phyloP scores from a whole-genome alignment of 495 filamentous ascomycete genomes.

The Entonaema liquescens region DNA sequence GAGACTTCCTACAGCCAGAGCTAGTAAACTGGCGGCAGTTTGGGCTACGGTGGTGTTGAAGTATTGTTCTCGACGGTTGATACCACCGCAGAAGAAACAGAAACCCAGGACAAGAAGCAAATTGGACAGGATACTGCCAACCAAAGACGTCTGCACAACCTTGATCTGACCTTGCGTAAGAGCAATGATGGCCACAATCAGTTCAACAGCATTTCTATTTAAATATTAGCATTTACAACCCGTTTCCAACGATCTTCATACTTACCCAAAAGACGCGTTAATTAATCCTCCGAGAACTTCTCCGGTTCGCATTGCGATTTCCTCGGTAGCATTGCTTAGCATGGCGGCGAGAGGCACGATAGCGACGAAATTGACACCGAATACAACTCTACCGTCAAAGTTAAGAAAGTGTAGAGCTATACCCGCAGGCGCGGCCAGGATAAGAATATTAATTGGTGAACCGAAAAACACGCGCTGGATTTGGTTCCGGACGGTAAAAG shows the following conservation, averaged over 20 bases:
- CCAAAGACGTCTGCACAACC: slow-evolving; percentile 92
- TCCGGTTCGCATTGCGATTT: slow-evolving; percentile 81
- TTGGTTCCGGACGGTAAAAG: slow-evolving; percentile 75
- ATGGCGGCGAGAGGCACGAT: slow-evolving; percentile 90
- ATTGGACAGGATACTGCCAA: slow-evolving; percentile 92
- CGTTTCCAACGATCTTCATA: neutral
- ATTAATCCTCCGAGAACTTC: slow-evolving; percentile 87
- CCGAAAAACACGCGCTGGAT: slow-evolving; percentile 74
- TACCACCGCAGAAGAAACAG: slow-evolving; percentile 90
- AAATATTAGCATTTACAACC: slow-evolving; percentile 21
- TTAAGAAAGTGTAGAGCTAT: slow-evolving; percentile 74
- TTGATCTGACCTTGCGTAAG: slow-evolving; percentile 74
- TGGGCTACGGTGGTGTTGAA: slow-evolving; percentile 96
- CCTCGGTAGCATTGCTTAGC: slow-evolving; percentile 91
- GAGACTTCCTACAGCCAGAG: slow-evolving; percentile 78
- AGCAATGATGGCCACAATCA: slow-evolving; percentile 90
- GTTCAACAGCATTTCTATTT: slow-evolving; percentile 82
- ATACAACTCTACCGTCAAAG: slow-evolving; percentile 67
- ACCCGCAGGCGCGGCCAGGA: slow-evolving; percentile 81
- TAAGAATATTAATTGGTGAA: slow-evolving; percentile 84
- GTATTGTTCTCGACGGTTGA: slow-evolving; percentile 80
- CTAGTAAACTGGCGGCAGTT: slow-evolving; percentile 83
- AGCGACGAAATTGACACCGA: slow-evolving; percentile 87
- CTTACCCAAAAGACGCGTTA: slow-evolving; percentile 88
- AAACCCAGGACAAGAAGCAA: slow-evolving; percentile 90